phyloP scores from a whole-genome alignment of 352 stramenopile species.

The Phytophthora melonis region DNA sequence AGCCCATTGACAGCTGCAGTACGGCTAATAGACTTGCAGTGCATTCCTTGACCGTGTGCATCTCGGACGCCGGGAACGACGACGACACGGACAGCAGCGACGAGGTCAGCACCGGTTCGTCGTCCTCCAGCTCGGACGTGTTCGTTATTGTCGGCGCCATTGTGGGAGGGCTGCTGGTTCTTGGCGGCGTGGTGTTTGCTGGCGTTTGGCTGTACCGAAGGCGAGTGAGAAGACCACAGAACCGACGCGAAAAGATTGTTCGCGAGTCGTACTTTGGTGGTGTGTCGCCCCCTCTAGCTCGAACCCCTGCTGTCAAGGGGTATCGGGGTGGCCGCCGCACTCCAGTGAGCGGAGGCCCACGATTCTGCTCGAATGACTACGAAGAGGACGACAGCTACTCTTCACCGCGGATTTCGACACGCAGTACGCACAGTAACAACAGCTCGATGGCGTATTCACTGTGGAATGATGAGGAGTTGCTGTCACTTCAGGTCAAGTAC shows the following conservation, averaged over 20 bases:
- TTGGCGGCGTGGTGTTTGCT: slow-evolving; percentile 33
- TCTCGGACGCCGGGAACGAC: slow-evolving; percentile 31
- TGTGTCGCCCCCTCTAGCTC: slow-evolving; percentile 42
- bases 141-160: slow-evolving; percentile 44
- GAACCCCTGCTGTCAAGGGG: slow-evolving; percentile 28
- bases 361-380: slow-evolving; percentile 30
- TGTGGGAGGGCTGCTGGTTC: slow-evolving; percentile 45
- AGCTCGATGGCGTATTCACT: slow-evolving; percentile 54
- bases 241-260: slow-evolving; percentile 19
- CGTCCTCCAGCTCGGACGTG: slow-evolving; percentile 25
- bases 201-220: slow-evolving; percentile 33
- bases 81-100: slow-evolving; percentile 24
- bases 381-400: slow-evolving; percentile 32
- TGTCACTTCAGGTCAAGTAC: slow-evolving; percentile 53
- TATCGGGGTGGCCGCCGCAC: slow-evolving; percentile 39
- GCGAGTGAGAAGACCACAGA: slow-evolving; percentile 11
- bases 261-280: slow-evolving; percentile 49
- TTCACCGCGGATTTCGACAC: slow-evolving; percentile 45
- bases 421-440: slow-evolving; percentile 45
- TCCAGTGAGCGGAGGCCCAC: slow-evolving; percentile 31
- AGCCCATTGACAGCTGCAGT: slow-evolving; percentile 35
- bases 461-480: slow-evolving; percentile 66
- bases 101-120: neutral
- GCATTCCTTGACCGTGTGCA: slow-evolving; percentile 40
- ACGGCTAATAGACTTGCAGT: slow-evolving; percentile 26